Conservation (phyloP, 208 protist species). For the Leishmania mexicana region DNA sequence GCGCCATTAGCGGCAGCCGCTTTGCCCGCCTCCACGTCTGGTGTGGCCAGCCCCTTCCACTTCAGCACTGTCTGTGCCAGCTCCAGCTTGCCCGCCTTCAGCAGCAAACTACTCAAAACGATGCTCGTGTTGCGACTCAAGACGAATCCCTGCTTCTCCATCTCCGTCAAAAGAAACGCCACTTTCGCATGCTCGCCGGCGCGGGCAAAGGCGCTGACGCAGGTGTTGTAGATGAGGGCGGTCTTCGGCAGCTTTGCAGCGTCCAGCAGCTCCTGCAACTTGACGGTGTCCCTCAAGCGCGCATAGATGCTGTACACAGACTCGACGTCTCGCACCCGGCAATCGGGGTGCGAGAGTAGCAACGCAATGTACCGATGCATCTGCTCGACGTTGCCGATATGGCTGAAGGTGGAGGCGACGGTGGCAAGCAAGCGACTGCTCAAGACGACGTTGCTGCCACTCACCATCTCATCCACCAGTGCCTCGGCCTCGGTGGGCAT, state of each 20-base stretch:
- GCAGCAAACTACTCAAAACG: constrained; percentile 84
- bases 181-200: constrained; percentile 88
- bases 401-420: constrained; percentile 73
- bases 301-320: constrained; percentile 86
- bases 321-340: constrained; percentile 75
- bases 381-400: constrained; percentile 61
- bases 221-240: constrained; percentile 86
- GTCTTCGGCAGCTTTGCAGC: constrained; percentile 59
- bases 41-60: constrained; percentile 68
- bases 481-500: constrained; percentile 72
- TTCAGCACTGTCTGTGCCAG: constrained; percentile 86
- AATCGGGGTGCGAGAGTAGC: constrained; percentile 78
- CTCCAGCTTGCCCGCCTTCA: constrained; percentile 88
- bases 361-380: constrained; percentile 84
- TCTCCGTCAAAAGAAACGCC: constrained; percentile 71
- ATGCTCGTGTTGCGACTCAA: constrained; percentile 86
- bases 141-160: constrained; percentile 72
- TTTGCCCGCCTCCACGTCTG: background rate
- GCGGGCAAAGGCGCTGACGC: constrained; percentile 83
- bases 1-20: background rate
- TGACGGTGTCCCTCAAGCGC: constrained; percentile 77
- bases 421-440: constrained; percentile 80
- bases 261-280: constrained; percentile 87
- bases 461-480: constrained; percentile 81
- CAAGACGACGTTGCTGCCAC: constrained; percentile 52